Base-by-base conservation (phyloP, 2,329 filamentous ascomycete genomes). In the Daldinia eschscholtzii region DNA sequence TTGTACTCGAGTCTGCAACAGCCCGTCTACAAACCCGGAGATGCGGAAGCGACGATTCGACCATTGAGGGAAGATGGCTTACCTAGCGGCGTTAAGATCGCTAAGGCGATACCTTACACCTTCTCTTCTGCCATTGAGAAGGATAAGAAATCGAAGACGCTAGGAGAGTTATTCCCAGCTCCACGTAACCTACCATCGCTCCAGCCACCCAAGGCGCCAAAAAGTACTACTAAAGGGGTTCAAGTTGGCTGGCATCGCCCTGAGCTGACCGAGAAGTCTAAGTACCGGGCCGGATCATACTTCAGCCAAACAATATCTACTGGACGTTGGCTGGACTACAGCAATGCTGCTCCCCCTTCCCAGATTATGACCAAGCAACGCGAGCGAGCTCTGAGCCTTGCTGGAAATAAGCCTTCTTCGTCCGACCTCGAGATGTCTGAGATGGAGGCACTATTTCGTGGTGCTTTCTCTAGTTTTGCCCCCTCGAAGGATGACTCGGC, bases 1-100 rank as follows among this genome's bases (percentile, higher is more conserved):
- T 83, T 98, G 3, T 98, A 96, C 78, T 97, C 95, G 3, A 97
- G 94, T 79, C 83, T 97, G 57, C 92, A 92, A 71, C 84, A 87
- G 61, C 81, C 83, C 12, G 69, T 76, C 1, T 78, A 81, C 28
- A 71, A 76, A 6, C 71, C 72, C 6, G 68, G 72, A 20, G 65
- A 73, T 33, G 62, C 70, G 0, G 72, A 76, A 42, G 74, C 76
- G 9, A 65, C 75, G 15, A 61, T 79, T 65, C 81, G 79, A 55
- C 82, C 86, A 10, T 81, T 93, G 9, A 85, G 87, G 58, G 91
- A 93, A 75, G 84, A 86, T 41, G 86, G 83, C 20, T 82, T 98
- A 28, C 94, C 94, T 0, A 90, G 89, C 65, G 93, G 93, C 41
- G 87, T 97, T 46, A 88, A 88, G 20, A 85, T 89, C 5, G 92